These are phyloP conservation scores for Talaromyces sp. DNA, from an alignment of 2,329 filamentous ascomycete genomes.

Conservation along the genomic window DNA sequence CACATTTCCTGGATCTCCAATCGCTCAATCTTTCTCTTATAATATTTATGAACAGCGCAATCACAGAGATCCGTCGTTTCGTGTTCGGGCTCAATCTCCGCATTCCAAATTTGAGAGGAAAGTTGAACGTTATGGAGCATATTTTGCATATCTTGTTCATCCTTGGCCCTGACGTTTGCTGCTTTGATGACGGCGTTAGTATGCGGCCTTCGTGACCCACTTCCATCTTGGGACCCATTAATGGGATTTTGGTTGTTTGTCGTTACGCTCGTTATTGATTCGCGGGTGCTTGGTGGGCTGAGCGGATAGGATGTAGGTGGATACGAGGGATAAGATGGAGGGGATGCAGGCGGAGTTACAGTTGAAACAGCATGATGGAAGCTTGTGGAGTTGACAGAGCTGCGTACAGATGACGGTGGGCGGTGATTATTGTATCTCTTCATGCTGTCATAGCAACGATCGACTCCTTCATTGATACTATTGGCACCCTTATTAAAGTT, in stretches of 20 bases:
- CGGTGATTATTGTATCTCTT: background rate
- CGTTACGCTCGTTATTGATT: background rate
- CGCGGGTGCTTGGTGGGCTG: background rate
- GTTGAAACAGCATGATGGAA: background rate
- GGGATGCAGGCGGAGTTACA: conserved; percentile 1
- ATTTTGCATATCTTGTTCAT: conserved; percentile 49
- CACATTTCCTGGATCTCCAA: conserved; percentile 45
- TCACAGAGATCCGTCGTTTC: conserved; percentile 43
- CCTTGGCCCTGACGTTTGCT: background rate
- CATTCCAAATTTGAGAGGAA: conserved; percentile 48
- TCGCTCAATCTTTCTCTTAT: conserved; percentile 39
- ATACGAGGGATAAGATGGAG: background rate
- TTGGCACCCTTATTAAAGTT: background rate
- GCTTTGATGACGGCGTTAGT: background rate
- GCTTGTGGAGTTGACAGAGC: background rate
- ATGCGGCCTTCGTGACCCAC: background rate
- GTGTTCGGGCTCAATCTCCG: conserved; percentile 53
- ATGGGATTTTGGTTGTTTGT: background rate
- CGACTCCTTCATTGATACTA: background rate
- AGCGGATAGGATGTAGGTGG: background rate
- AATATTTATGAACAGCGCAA: conserved; percentile 48
- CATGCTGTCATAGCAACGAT: background rate
- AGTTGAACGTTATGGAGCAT: conserved; percentile 45
- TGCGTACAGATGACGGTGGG: conserved; percentile 1
- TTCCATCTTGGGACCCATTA: background rate